A percentile compares a stretch with the other conserved stretches of the same genome.
These are phyloP conservation scores for Aspergillus brasiliensis DNA, from an alignment of 2,329 filamentous ascomycete genomes.

Conservation along the genomic window DNA sequence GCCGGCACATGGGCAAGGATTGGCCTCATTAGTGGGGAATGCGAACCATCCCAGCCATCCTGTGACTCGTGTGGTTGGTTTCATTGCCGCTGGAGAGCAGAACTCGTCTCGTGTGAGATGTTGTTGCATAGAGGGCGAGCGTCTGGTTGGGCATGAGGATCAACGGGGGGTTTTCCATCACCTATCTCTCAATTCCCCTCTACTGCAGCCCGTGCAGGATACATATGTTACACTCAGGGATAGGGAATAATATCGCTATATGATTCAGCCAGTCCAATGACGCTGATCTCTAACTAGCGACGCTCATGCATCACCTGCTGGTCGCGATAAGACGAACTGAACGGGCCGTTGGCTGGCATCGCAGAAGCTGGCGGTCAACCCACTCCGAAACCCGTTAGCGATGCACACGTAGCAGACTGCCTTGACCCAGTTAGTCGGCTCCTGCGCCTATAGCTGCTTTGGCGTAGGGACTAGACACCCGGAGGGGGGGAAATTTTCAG, in stretches of 20 bases:
- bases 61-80: constrained; percentile 5
- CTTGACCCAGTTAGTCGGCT: constrained; percentile 25
- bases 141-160: background rate
- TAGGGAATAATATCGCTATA: background rate
- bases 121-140: background rate
- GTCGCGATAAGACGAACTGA: constrained; percentile 8
- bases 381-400: constrained; percentile 29
- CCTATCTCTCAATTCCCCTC: background rate
- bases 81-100: background rate
- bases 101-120: constrained; percentile 2
- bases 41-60: constrained; percentile 10
- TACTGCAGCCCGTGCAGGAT: background rate
- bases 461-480: constrained; percentile 7
- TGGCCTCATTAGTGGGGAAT: background rate
- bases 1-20: background rate
- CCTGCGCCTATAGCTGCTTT: constrained; percentile 19
- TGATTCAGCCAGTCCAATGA: background rate
- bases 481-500: background rate
- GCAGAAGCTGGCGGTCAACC: constrained; percentile 21
- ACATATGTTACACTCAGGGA: background rate
- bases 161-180: background rate
- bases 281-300: background rate
- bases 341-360: constrained; percentile 14
- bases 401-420: constrained; percentile 39
- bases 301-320: background rate